Evolutionary conservation across 1,284 basidiomycete species (phyloP), one percentile per base, ranked within the genome.

Genomic region (Sporisorium scitamineum): DNA sequence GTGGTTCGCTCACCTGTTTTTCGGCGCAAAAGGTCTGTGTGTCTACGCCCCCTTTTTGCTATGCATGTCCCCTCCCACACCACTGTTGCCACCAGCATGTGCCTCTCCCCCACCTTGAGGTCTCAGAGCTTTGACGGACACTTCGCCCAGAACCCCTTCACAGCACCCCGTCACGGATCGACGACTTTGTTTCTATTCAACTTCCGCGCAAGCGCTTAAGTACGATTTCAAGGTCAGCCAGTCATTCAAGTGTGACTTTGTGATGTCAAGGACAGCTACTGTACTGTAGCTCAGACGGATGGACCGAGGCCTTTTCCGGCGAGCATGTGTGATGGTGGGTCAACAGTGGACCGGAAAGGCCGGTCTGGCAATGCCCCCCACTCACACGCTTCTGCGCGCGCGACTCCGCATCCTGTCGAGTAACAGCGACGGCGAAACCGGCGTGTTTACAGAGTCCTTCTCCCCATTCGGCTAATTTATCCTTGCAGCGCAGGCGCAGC

Each of bases 401-500:
- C 45, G 41, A 54, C 59, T 61, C 52, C 32, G 59, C 39, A 31
- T 44, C 27, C 39, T 18, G 27, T 42, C 39, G 53, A 44, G 27
- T 14, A 42, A 24, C 20, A 37, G 22, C 22, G 42, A 16, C 24
- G 18, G 27, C 53, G 20, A 32, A 20, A 29, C 34, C 44, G 27
- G 45, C 45, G 48, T 55, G 53, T 62, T 56, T 48, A 55, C n/a
- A 41, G 37, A 18, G 34, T 54, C 52, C 8, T 42, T 31, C 27
- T 39, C 41, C 50, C 10, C 32, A 45, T 57, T 70, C 67, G 67
- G 67, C 67, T 70, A 70, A 63, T 47, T 47, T 47, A 16, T 16
- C 61, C 61, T 70, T 70, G 67, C 67, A 70, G 56, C 47, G n/a
- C 54, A 52, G 61, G 32, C 44, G 66, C 66, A 62, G 45, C 55